Base-by-base conservation (phyloP, 805 yeast species). In the Komagataella mondaviorum region DNA sequence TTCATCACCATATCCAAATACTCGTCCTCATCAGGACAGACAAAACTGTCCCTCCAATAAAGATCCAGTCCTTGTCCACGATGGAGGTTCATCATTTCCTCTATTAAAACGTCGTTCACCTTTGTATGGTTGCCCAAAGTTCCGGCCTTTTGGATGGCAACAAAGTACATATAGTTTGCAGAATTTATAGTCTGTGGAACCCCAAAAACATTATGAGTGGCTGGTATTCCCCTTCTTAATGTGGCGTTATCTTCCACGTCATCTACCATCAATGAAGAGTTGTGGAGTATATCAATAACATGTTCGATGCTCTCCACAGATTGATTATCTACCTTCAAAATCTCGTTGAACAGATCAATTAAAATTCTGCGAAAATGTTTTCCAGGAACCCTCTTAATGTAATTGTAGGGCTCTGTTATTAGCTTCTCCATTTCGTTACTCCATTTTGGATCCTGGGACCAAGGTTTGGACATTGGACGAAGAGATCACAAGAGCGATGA, bases 11-110 rank as follows among this genome's bases (percentile, higher is more conserved):
- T 90, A 44, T 72, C 73, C 39, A 81, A 63, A 60, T 90, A 90
- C 59, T 86, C 80, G 1, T 65, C 62, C 54, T 81, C 84, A 4
- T 71, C 68, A 0, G 93, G 93, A 48, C 83, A 72, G 1, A 61
- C 60, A 36, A 71, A 59, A 24, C 73, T 69, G 52, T 88, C 96
- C 55, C 97, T 71, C 96, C 97, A 90, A 63, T 81, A 84, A 18
- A 90, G 73, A 58, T 90, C 98, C 54, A 85, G 65, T 0, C 96
- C 95, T 69, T 90, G 98, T 5, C 98, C 98, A 48, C 85, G 73
- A 62, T 90, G 97, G 52, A 90, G 67, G 59, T 85, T 82, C 50
- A 86, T 63, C 79, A 90, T 71, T 58, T 90, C 96, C 49, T 85
- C 85, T 54, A 78, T 71, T 54, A 81, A 74, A 1, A 81, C 72